Evolutionary conservation across 192 early-diverging fungal genomes (phyloP).

Genomic region (Powellomyces hirtus): DNA sequence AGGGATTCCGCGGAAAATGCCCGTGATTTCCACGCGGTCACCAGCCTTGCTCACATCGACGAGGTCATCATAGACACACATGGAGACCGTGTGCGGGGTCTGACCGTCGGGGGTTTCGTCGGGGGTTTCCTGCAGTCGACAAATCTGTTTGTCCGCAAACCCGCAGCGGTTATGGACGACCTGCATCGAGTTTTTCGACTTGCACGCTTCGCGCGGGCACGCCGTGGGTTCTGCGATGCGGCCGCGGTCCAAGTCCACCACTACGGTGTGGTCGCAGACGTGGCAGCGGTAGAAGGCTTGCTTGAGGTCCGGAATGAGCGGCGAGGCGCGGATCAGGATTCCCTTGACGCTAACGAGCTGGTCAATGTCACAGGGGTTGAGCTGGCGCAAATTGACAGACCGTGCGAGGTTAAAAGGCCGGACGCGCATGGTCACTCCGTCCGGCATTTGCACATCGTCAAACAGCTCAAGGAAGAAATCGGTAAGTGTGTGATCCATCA

Average conservation of each 20-base stretch:
- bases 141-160: conserved; percentile 93
- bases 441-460: conserved; percentile 60
- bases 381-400: conserved; percentile 86
- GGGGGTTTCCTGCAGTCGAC: conserved; percentile 93
- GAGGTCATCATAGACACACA: conserved; percentile 90
- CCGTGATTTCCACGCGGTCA: conserved; percentile 92
- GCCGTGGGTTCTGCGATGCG: conserved; percentile 79
- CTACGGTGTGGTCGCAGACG: conserved; percentile 80
- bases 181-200: conserved; percentile 76
- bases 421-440: conserved; percentile 61
- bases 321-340: conserved; percentile 85
- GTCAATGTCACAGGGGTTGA: conserved; percentile 95
- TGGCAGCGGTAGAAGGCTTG: conserved; percentile 92
- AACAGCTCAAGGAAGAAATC: conserved; percentile 69
- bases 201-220: conserved; percentile 79
- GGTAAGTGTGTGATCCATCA: conserved; percentile 86
- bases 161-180: conserved; percentile 93
- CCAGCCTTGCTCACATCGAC: conserved; percentile 91
- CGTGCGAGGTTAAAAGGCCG: conserved; percentile 83
- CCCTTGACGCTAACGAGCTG: conserved; percentile 94
- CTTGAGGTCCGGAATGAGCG: conserved; percentile 93
- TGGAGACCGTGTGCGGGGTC: conserved; percentile 93
- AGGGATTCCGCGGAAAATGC: conserved; percentile 89
- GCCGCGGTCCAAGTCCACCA: conserved; percentile 82
- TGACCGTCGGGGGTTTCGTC: conserved; percentile 94